Conservation (phyloP, 2,329 filamentous ascomycete genomes). For the Tolypocladium ophioglossoides region DNA sequence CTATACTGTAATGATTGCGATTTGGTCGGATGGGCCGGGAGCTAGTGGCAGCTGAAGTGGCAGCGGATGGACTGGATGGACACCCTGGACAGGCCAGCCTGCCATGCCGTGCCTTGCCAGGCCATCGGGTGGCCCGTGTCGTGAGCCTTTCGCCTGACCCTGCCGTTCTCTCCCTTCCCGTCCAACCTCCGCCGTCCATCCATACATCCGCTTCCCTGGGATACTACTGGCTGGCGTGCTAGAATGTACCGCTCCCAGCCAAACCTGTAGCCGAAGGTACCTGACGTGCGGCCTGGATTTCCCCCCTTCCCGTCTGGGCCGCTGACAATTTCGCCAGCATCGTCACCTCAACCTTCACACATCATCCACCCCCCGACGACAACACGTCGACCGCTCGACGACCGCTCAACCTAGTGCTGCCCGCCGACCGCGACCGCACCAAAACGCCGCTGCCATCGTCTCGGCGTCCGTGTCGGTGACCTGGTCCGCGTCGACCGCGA, state of each 20-base stretch:
- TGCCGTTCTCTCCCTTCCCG: neutral
- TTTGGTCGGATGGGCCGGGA: constrained; percentile 10
- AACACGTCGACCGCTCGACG: neutral
- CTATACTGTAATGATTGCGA: no score
- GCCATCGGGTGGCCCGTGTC: no score
- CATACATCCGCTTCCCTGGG: neutral
- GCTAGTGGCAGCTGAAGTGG: constrained; percentile 1
- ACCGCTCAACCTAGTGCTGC: neutral
- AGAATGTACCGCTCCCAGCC: neutral
- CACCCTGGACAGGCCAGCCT: no score
- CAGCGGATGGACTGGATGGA: neutral
- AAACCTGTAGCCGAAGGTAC: neutral
- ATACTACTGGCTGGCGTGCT: neutral
- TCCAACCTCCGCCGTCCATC: neutral
- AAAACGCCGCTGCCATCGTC: neutral
- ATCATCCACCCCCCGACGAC: neutral
- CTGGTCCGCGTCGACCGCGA: neutral
- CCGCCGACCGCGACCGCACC: neutral
- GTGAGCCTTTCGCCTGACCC: no score
- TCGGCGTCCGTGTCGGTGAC: neutral
- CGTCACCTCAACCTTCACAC: neutral
- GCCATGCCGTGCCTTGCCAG: neutral
- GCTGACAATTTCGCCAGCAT: neutral
- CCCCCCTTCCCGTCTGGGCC: neutral
- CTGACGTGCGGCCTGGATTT: neutral